Evolutionary conservation across 345 rosid species (phyloP).

Genomic region (Trapa bicornis): DNA sequence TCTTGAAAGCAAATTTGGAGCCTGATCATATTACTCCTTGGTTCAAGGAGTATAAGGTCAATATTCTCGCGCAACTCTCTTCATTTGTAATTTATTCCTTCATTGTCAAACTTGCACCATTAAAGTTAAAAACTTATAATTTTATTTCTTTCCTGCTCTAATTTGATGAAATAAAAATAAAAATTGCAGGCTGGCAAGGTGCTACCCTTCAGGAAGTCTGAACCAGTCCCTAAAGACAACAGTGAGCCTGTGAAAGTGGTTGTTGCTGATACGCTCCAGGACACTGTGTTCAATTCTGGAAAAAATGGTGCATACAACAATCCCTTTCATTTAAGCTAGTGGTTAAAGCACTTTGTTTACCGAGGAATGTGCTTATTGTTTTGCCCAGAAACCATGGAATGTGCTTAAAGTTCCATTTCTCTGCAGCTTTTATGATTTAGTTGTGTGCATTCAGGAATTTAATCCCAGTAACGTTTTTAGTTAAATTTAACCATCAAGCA

Average conservation of each 20-base stretch:
- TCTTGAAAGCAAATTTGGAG: conserved; percentile 56
- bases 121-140: neutral
- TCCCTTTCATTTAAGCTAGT: neutral
- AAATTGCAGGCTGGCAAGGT: conserved; percentile 75
- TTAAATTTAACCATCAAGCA: too few relatives aligned
- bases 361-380: too few relatives aligned
- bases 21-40: conserved; percentile 63
- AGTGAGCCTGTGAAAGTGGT: conserved; percentile 83
- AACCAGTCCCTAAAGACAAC: conserved; percentile 80
- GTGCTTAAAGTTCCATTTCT: neutral
- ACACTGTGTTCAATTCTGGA: conserved; percentile 61
- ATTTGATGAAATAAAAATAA: neutral
- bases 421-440: too few relatives aligned
- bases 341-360: neutral
- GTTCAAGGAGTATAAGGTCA: conserved; percentile 80
- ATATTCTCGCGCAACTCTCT: neutral
- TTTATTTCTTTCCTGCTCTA: neutral
- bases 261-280: conserved; percentile 78
- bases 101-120: neutral
- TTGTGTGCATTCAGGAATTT: too few relatives aligned
- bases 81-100: neutral
- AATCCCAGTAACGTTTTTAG: too few relatives aligned
- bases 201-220: conserved; percentile 50
- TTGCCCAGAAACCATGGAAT: too few relatives aligned
- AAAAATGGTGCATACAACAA: conserved; percentile 50